Conservation (phyloP, 208 protist species). For the Crithidia mellificae region DNA sequence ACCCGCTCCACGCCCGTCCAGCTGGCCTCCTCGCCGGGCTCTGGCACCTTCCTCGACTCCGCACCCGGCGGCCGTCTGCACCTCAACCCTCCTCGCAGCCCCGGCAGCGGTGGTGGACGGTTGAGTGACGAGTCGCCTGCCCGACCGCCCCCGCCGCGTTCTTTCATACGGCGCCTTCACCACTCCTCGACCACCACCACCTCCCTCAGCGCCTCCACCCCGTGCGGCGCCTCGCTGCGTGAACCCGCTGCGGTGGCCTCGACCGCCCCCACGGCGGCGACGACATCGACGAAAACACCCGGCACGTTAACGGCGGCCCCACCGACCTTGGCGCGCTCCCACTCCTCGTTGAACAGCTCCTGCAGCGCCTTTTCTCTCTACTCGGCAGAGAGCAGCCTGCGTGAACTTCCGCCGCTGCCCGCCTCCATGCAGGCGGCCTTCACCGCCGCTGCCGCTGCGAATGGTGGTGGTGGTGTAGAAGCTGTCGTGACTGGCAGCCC, state of each 20-base stretch:
- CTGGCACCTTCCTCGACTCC: background rate
- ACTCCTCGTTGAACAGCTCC: conserved; percentile 11
- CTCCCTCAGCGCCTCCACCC: background rate
- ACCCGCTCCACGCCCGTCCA: background rate
- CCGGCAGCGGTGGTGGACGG: background rate
- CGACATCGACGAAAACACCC: background rate
- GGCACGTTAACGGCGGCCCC: background rate
- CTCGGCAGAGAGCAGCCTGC: conserved; percentile 22
- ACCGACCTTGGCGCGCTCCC: background rate
- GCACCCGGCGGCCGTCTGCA: background rate
- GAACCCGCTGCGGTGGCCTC: too few relatives aligned
- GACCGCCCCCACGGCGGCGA: background rate
- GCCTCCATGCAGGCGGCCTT: background rate
- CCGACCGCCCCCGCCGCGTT: background rate
- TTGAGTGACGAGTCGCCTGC: background rate
- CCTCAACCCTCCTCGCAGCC: background rate
- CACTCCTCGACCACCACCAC: background rate
- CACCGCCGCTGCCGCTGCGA: too few relatives aligned
- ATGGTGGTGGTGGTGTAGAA: background rate
- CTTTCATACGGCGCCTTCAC: background rate
- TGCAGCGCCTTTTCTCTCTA: conserved; percentile 32
- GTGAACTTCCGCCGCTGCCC: conserved; percentile 12
- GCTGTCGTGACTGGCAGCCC: background rate
- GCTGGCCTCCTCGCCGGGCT: background rate
- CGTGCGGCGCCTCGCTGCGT: background rate